Evolutionary conservation across 306 rosid species (phyloP).

Genomic region (Trifolium dubium): DNA sequence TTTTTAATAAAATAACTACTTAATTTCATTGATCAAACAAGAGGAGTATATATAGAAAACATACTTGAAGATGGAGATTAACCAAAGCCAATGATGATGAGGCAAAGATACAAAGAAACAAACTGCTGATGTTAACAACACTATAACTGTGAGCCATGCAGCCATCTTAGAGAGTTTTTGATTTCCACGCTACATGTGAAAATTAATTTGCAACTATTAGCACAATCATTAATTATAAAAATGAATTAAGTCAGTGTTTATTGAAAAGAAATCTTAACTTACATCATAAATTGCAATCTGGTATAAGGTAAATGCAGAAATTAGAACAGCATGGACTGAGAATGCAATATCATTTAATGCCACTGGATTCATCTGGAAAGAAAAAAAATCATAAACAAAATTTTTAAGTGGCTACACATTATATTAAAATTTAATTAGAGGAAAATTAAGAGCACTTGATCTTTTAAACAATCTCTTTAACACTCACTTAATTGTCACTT

Average conservation of each 20-base stretch:
- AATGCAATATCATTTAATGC: slow-evolving; percentile 91
- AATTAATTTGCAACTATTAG: slow-evolving; percentile 9
- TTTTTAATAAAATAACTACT: neutral
- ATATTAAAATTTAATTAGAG: neutral
- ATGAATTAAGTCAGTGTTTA: neutral
- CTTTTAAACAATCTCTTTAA: too few relatives aligned
- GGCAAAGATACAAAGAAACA: slow-evolving; percentile 70
- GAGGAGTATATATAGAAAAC: neutral
- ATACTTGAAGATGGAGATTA: slow-evolving; percentile 39
- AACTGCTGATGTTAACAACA: slow-evolving; percentile 57
- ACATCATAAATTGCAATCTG: slow-evolving; percentile 77
- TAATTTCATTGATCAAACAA: neutral
- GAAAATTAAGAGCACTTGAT: too few relatives aligned
- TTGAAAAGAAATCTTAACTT: neutral
- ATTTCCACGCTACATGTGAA: slow-evolving; percentile 61
- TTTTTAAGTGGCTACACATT: neutral
- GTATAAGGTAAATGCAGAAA: slow-evolving; percentile 57
- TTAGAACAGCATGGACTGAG: slow-evolving; percentile 70
- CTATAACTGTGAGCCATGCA: slow-evolving; percentile 43
- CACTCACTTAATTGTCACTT: too few relatives aligned
- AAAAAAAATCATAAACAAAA: neutral
- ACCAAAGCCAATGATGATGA: slow-evolving; percentile 70
- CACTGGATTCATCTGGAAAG: slow-evolving; percentile 86
- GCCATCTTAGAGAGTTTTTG: slow-evolving; percentile 66
- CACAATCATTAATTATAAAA: neutral